These are phyloP conservation scores for Talaromyces proteolyticus DNA, from an alignment of 495 filamentous ascomycete genomes.

Conservation along the genomic window DNA sequence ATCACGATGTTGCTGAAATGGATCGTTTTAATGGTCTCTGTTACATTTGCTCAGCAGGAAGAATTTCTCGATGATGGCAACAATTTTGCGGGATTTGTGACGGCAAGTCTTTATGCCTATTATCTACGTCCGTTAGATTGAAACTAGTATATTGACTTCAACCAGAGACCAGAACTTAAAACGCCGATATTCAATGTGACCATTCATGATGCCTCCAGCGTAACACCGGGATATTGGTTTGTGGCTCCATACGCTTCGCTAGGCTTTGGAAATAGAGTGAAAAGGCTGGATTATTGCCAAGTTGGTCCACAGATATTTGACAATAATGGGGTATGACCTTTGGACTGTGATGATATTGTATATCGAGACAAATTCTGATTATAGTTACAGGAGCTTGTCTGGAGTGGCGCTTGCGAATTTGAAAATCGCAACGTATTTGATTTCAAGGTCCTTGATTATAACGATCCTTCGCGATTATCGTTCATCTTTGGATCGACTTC, in stretches of 20 bases:
- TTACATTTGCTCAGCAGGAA: no score
- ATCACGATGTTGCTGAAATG: no score
- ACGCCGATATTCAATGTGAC: constrained; percentile 16
- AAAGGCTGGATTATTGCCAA: constrained; percentile 33
- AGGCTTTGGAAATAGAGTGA: constrained; percentile 13
- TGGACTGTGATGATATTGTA: no score
- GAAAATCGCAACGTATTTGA: constrained; percentile 33
- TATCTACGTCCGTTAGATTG: no score
- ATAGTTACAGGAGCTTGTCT: constrained; percentile 32
- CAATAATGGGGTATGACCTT: constrained; percentile 24
- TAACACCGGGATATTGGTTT: constrained; percentile 35
- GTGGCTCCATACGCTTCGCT: constrained; percentile 34
- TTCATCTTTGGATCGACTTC: constrained; percentile 38
- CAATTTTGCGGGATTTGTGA: no score
- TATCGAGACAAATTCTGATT: no score
- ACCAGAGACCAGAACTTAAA: background rate
- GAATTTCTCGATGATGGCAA: no score
- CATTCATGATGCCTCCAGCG: constrained; percentile 18
- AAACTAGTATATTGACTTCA: no score
- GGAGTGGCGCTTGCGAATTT: constrained; percentile 31
- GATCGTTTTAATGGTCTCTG: no score
- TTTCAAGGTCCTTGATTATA: constrained; percentile 32
- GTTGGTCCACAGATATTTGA: constrained; percentile 39
- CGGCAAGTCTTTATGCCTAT: no score
- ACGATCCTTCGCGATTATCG: constrained; percentile 36